These are phyloP conservation scores for Plasmodium berghei DNA, from an alignment of 169 alveolate genomes.

Conservation along the genomic window DNA sequence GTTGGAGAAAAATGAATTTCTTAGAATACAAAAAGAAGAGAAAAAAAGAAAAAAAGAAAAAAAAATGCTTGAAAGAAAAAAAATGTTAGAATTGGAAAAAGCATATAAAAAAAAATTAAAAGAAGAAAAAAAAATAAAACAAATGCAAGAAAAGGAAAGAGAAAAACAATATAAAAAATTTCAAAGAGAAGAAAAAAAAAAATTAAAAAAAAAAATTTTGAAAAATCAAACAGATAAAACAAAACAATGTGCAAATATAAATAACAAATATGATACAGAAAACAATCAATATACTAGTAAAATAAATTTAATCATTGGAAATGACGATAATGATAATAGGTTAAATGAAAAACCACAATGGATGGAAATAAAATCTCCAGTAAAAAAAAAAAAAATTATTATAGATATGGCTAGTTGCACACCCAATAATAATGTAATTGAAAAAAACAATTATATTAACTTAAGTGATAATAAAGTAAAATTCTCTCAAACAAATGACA, in stretches of 20 bases:
- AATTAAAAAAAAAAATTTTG: neutral
- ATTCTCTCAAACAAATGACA: no score
- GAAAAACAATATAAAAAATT: neutral
- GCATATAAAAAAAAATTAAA: slow-evolving; percentile 13
- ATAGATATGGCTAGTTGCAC: no score
- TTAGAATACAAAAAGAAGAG: slow-evolving; percentile 1
- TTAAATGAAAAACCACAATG: neutral
- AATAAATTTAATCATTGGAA: neutral
- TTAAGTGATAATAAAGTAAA: no score
- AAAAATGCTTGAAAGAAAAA: slow-evolving; percentile 9
- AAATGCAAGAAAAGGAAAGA: slow-evolving; percentile 6
- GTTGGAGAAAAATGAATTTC: slow-evolving; percentile 5
- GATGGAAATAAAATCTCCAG: neutral
- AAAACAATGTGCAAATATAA: neutral
- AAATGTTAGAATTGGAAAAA: neutral
- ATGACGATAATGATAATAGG: neutral
- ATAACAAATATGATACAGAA: neutral
- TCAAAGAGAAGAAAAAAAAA: slow-evolving; percentile 3
- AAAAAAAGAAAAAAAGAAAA: slow-evolving; percentile 1
- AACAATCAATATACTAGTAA: neutral
- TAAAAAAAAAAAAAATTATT: neutral
- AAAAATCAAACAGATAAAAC: neutral
- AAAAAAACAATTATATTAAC: no score
- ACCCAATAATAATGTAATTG: no score
- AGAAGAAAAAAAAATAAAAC: slow-evolving; percentile 9